A percentile compares a stretch with the other conserved stretches of the same genome.
These are phyloP conservation scores for Calonectria fujianensis DNA, from an alignment of 2,329 filamentous ascomycete genomes.

Conservation along the genomic window DNA sequence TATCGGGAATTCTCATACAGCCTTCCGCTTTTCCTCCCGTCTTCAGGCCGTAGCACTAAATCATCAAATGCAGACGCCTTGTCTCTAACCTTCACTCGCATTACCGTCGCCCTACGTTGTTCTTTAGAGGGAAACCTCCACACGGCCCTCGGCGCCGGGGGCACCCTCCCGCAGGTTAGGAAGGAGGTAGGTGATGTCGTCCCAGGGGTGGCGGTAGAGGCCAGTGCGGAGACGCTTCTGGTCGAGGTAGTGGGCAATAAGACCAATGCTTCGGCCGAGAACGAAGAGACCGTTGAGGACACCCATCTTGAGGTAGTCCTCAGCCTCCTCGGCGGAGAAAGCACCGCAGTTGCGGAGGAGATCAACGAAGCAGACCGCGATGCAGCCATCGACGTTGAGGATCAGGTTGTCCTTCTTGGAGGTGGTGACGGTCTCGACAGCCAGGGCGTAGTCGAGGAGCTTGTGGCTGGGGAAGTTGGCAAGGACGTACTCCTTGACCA, in stretches of 20 bases:
- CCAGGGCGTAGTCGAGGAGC: slow-evolving; percentile 98
- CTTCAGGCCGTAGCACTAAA: slow-evolving; percentile 55
- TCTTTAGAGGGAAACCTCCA: slow-evolving; percentile 87
- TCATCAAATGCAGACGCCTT: slow-evolving; percentile 60
- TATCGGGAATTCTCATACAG: slow-evolving; percentile 63
- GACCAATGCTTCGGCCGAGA: slow-evolving; percentile 95
- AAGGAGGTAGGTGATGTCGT: slow-evolving; percentile 96
- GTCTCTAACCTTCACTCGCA: slow-evolving; percentile 53
- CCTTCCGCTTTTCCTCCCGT: slow-evolving; percentile 55
- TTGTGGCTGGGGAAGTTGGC: slow-evolving; percentile 98
- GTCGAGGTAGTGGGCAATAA: slow-evolving; percentile 99
- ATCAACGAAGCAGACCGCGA: slow-evolving; percentile 99
- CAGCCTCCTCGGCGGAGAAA: slow-evolving; percentile 95
- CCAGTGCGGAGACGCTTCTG: slow-evolving; percentile 99
- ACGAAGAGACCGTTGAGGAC: slow-evolving; percentile 99
- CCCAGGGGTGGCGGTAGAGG: slow-evolving; percentile 99
- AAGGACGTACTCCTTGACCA: slow-evolving; percentile 99
- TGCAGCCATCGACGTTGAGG: slow-evolving; percentile 98
- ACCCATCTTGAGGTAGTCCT: slow-evolving; percentile 99
- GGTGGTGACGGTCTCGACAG: slow-evolving; percentile 97
- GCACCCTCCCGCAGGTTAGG: slow-evolving; percentile 84
- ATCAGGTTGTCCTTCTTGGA: slow-evolving; percentile 99
- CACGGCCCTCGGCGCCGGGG: slow-evolving; percentile 87
- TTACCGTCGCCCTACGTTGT: slow-evolving; percentile 51
- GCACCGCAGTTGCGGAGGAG: slow-evolving; percentile 98